Evolutionary conservation across 2,329 filamentous ascomycete species (phyloP).

Genomic region (Beauveria rudraprayagi): DNA sequence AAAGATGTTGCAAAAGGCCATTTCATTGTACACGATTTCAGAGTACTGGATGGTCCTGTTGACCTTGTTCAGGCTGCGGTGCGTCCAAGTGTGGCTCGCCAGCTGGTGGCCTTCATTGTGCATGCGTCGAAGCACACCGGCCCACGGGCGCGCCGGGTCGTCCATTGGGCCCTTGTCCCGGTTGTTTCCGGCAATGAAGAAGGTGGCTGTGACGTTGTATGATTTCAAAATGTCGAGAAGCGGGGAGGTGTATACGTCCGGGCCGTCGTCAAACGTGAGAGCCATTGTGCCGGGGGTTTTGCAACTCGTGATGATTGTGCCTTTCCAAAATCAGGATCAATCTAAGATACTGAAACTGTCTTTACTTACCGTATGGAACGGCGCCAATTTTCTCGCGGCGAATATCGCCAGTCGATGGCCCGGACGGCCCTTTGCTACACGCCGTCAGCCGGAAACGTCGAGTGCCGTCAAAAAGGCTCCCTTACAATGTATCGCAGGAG

Average conservation of each 20-base stretch:
- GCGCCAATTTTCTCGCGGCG: conserved; percentile 24
- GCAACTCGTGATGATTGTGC: conserved; percentile 28
- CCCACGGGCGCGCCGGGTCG: conserved; percentile 24
- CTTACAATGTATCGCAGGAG: conserved; percentile 34
- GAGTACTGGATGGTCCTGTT: conserved; percentile 25
- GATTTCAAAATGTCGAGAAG: conserved; percentile 31
- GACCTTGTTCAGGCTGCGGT: conserved; percentile 32
- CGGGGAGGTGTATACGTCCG: conserved; percentile 31
- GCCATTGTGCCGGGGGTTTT: conserved; percentile 29
- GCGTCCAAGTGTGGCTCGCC: conserved; percentile 39
- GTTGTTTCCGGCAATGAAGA: conserved; percentile 37
- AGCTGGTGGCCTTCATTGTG: conserved; percentile 36
- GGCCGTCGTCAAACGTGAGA: conserved; percentile 41
- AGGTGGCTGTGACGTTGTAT: conserved; percentile 28
- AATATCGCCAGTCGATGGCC: conserved; percentile 24
- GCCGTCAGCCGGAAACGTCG: neutral
- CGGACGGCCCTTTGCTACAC: conserved; percentile 19
- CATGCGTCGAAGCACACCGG: conserved; percentile 33
- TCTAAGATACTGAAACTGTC: neutral
- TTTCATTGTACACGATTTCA: conserved; percentile 38
- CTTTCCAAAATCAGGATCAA: conserved; percentile 17
- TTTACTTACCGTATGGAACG: conserved; percentile 30
- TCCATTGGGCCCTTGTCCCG: conserved; percentile 34
- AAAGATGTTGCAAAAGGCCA: conserved; percentile 34
- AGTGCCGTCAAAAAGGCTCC: neutral